Evolutionary conservation across 2,329 filamentous ascomycete species (phyloP).

Genomic region (Hymenoscyphus albidus): DNA sequence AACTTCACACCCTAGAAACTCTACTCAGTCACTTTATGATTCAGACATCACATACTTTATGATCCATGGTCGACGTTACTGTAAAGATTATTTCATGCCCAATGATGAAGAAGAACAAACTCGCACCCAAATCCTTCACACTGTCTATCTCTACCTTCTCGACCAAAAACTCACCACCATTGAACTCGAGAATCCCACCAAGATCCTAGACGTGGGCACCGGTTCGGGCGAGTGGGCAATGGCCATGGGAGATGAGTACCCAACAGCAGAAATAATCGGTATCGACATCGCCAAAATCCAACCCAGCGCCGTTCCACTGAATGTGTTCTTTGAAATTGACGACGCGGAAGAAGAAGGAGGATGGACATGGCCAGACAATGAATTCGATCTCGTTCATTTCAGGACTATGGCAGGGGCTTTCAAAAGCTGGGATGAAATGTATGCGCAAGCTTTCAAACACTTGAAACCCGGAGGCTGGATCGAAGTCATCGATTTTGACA

Average conservation of each 20-base stretch:
- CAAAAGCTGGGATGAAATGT: slow-evolving; percentile 51
- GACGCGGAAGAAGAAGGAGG: slow-evolving; percentile 46
- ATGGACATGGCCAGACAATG: slow-evolving; percentile 48
- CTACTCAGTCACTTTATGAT: slow-evolving; percentile 33
- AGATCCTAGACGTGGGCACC: slow-evolving; percentile 46
- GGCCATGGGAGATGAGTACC: slow-evolving; percentile 51
- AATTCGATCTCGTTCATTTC: slow-evolving; percentile 59
- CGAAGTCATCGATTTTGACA: slow-evolving; percentile 33
- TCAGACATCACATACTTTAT: slow-evolving; percentile 38
- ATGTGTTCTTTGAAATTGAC: slow-evolving; percentile 63
- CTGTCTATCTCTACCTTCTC: slow-evolving; percentile 29
- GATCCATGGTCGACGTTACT: slow-evolving; percentile 48
- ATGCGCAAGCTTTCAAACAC: slow-evolving; percentile 46
- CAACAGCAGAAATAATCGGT: slow-evolving; percentile 51
- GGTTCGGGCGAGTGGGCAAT: slow-evolving; percentile 63
- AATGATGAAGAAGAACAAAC: slow-evolving; percentile 34
- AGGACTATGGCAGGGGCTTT: slow-evolving; percentile 56
- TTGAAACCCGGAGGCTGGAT: slow-evolving; percentile 34
- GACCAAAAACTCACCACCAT: slow-evolving; percentile 30
- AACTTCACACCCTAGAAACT: slow-evolving; percentile 25
- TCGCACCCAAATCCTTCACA: slow-evolving; percentile 30
- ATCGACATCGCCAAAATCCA: slow-evolving; percentile 58
- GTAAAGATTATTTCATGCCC: slow-evolving; percentile 42
- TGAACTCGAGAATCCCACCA: slow-evolving; percentile 39
- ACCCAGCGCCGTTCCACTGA: slow-evolving; percentile 54